Evolutionary conservation across 257 asterid species (phyloP), one percentile per base, ranked within the genome.

Genomic region (Solanum habrochaites): DNA sequence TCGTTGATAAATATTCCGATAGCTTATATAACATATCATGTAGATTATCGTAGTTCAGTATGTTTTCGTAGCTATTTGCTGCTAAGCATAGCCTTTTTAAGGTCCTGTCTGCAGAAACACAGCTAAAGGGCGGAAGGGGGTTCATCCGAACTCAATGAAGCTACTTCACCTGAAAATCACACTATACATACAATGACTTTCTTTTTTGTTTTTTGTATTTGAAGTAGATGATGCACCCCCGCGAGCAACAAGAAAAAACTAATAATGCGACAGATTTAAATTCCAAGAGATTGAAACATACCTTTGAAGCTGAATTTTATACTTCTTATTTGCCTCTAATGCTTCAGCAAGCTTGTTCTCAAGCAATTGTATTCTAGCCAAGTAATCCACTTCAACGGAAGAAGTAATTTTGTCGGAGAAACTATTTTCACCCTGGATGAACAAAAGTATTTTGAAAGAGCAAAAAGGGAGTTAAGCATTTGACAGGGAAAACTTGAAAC

Each of bases 221-320:
- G 62, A 52, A 52, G 62, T 18, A 18, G 62, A 52, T 52, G 62
- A 52, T 56, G n/a, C 64, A 56, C 5, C 11, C 11, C 64, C n/a
- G 11, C 64, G 11, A 56, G 64, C 0, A 56, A 56, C 64, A 56
- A 1, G 64, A 18, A 18, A 56, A 56, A 56, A 18, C 64, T 18
- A 18, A 56, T 56, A 2, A 56, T 56, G n/a, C 20, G 64, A 56
- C 64, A 56, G 20, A 18, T 4, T 56, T 56, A 56, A 18, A 56
- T 56, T 67, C 42, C n/a, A 70, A 31, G 77, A 7, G 8, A 2
- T 71, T 32, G 15, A 71, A 32, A 11, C 81, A 21, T 72, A 93
- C 98, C 98, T 91, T 40, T 91, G 90, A 21, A 89, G 89, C 91
- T 87, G 92, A 88, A 80, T 88, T 83, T 89, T 91, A 88, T 64